Conservation (phyloP, 2,329 filamentous ascomycete species). For the Hysterium pulicare region DNA sequence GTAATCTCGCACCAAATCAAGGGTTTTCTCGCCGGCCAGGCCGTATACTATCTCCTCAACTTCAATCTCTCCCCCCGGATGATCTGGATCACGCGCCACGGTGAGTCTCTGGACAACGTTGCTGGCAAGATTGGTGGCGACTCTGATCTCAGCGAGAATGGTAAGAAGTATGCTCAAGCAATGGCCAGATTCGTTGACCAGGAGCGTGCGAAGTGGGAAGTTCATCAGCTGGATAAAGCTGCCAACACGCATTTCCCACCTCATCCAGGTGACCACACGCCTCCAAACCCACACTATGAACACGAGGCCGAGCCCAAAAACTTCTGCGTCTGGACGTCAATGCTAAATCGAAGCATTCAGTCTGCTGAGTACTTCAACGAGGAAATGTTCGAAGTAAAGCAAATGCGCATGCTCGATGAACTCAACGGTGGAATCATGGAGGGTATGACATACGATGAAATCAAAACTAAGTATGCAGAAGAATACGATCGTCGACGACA, state of each 20-base stretch:
- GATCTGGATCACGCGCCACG: constrained; percentile 97
- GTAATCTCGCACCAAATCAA: constrained; percentile 85
- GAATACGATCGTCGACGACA: constrained; percentile 76
- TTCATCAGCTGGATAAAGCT: constrained; percentile 75
- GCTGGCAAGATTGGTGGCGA: constrained; percentile 88
- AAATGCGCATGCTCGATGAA: constrained; percentile 97
- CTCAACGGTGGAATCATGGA: constrained; percentile 91
- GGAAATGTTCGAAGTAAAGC: constrained; percentile 89
- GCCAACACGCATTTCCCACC: constrained; percentile 82
- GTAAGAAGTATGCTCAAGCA: constrained; percentile 72
- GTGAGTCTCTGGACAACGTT: constrained; percentile 84
- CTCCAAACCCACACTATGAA: constrained; percentile 81
- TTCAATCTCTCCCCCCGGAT: constrained; percentile 95
- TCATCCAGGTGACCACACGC: constrained; percentile 83
- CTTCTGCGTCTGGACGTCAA: constrained; percentile 98
- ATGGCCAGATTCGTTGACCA: constrained; percentile 80
- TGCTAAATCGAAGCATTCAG: constrained; percentile 86
- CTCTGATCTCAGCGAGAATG: constrained; percentile 76
- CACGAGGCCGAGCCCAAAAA: constrained; percentile 62
- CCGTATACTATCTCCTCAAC: constrained; percentile 91
- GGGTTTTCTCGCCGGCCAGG: constrained; percentile 87
- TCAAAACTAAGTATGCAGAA: constrained; percentile 70
- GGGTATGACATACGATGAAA: constrained; percentile 90
- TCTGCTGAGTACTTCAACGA: constrained; percentile 91
- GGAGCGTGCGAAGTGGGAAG: constrained; percentile 77